Evolutionary conservation across 345 rosid species (phyloP).

Genomic region (Mangifera indica): DNA sequence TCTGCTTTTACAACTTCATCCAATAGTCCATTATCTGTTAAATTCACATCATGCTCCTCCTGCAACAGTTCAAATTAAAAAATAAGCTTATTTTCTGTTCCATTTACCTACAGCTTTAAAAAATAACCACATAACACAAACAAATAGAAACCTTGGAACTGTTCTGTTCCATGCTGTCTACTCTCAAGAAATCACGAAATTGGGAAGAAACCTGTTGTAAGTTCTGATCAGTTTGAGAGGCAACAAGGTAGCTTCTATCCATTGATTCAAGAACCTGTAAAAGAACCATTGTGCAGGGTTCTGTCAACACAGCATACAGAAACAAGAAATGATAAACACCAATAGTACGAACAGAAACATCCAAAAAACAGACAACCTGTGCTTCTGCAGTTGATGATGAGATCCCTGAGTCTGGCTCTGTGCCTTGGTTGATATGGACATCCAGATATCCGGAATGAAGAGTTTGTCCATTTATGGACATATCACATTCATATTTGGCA

Average conservation of each 20-base stretch:
- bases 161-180: conserved; percentile 46
- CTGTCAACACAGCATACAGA: conserved; percentile 5
- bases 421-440: conserved; percentile 48
- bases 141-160: conserved; percentile 49
- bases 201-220: conserved; percentile 68
- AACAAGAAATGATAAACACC: not conserved
- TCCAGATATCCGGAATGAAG: conserved; percentile 51
- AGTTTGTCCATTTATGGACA: conserved; percentile 53
- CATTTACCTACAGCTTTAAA: conserved; percentile 1
- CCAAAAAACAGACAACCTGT: conserved; percentile 43
- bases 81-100: conserved; percentile 5
- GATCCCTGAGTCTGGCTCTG: conserved; percentile 46
- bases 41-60: conserved; percentile 45
- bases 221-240: conserved; percentile 49
- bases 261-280: conserved; percentile 59
- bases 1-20: conserved; percentile 52
- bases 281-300: conserved; percentile 7
- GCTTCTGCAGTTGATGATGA: conserved; percentile 52
- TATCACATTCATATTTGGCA: conserved; percentile 52
- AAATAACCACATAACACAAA: conserved; percentile 10
- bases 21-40: conserved; percentile 36
- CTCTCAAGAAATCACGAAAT: conserved; percentile 52
- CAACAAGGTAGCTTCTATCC: conserved; percentile 44
- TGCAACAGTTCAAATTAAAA: conserved; percentile 31
- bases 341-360: conserved; percentile 12